phyloP scores from a whole-genome alignment of 139 green algal genomes.

The Helicosporidium sp. region DNA sequence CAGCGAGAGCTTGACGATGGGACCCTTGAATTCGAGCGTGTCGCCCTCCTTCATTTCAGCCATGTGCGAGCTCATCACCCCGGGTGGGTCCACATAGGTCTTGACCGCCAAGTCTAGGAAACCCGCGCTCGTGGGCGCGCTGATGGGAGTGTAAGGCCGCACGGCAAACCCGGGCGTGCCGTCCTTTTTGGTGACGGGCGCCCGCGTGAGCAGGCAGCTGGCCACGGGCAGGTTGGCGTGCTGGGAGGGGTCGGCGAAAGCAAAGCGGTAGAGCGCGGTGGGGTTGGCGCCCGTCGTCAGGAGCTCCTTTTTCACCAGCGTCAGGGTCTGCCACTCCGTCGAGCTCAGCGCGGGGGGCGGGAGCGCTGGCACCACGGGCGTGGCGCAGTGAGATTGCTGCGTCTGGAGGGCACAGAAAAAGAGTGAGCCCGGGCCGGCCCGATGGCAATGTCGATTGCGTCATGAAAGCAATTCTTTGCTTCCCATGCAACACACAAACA shows the following conservation, averaged over 20 bases:
- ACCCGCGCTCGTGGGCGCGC: conserved; percentile 14
- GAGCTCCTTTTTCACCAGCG: conserved; percentile 15
- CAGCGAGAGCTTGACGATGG: conserved; percentile 50
- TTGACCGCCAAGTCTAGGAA: conserved; percentile 28
- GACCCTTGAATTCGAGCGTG: conserved; percentile 37
- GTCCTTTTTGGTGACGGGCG: conserved; percentile 32
- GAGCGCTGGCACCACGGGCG: background rate
- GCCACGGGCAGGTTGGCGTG: conserved; percentile 18
- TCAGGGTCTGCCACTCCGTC: conserved; percentile 23
- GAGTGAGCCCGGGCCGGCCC: no score
- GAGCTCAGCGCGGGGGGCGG: conserved; percentile 9
- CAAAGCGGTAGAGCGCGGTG: conserved; percentile 23
- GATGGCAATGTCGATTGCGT: no score
- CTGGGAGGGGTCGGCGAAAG: conserved; percentile 7
- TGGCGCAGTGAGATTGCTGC: no score
- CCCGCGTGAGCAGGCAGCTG: conserved; percentile 20
- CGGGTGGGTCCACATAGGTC: background rate
- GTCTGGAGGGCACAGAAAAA: no score
- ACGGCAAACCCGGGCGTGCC: conserved; percentile 29
- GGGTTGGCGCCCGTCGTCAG: conserved; percentile 12
- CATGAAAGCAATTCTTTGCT: no score
- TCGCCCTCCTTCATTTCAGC: conserved; percentile 28
- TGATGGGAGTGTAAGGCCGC: conserved; percentile 39
- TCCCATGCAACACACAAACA: no score
- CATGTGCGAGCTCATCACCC: conserved; percentile 14